Conservation (phyloP, 73 alveolate genomes). For the Breviolum minutum region DNA sequence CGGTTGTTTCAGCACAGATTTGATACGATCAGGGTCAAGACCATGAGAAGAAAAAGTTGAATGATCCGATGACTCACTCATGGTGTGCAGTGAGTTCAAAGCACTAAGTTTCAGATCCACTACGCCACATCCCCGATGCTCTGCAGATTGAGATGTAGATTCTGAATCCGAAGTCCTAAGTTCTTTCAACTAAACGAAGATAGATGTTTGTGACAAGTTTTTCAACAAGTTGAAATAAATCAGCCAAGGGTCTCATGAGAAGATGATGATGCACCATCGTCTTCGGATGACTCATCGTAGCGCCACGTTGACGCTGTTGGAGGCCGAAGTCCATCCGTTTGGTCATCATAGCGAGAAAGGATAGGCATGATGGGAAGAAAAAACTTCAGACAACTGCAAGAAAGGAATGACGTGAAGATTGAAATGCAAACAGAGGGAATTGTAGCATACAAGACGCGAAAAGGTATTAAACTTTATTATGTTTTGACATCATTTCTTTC, state of each 20-base stretch:
- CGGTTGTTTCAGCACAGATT: neutral
- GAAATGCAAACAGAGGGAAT: neutral
- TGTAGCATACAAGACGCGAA: neutral
- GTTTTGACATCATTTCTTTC: neutral
- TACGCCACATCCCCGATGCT: neutral
- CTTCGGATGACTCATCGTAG: neutral
- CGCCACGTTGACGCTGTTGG: neutral
- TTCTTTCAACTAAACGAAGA: too few relatives aligned
- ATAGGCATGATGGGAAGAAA: neutral
- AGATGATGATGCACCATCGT: neutral
- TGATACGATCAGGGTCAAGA: neutral
- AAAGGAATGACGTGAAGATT: neutral
- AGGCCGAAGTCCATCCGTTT: neutral
- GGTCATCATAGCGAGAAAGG: conserved; percentile 13
- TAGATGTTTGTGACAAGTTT: neutral
- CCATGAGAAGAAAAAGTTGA: neutral
- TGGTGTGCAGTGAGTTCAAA: neutral
- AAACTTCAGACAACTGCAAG: neutral
- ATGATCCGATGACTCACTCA: neutral
- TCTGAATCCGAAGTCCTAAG: neutral
- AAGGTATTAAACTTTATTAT: neutral
- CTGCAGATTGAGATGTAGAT: neutral
- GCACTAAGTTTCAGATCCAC: neutral
- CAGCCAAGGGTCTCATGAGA: neutral
- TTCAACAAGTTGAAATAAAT: neutral